Base-by-base conservation (phyloP, 2,329 filamentous ascomycete genomes). In the Aureobasidium sp. region DNA sequence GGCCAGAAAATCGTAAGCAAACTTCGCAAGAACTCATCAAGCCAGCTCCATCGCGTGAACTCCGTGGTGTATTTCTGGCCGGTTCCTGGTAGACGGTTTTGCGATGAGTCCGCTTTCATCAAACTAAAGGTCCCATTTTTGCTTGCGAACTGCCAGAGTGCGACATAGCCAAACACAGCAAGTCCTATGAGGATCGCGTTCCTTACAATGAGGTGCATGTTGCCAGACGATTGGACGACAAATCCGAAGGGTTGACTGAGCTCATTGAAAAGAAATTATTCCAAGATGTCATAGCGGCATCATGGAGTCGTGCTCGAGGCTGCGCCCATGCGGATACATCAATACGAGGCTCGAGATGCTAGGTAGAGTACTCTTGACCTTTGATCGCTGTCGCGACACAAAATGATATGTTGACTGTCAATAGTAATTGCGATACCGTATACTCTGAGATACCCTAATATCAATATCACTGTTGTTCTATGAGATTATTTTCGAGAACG, bases 1-100 rank as follows among this genome's bases (percentile, higher is more conserved):
- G 60, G 60, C 60, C 60, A 61, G 33, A 61, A 61, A 11, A 61
- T 2, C 11, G 60, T 61, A 24, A 56, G 15, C 14, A 48, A 17
- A 27, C 40, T 40, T 27, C 17, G 27, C 15, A 61, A 39, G 27
- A 54, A 53, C 31, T 56, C 19, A 19, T 61, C 60, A 9, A 61
- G 40, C 19, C 49, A 15, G n/a, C 27, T 19, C 35, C 48, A 53
- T 53, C 50, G 29, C 7, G 60, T 61, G 24, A 61, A 61, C 22
- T 60, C 57, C 4, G 57, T 60, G 15, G 45, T 12, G 31, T 60
- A 60, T 19, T 24, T 22, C 37, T 49, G 33, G 22, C 24, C 45
- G 33, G 57, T 49, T 29, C 37, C 45, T 40, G 57, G 57, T 19
- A 60, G 35, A 33, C 57, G 57, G 37, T 60, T 60, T 33, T 24